phyloP scores from a whole-genome alignment of 2,329 filamentous ascomycete genomes.

The Botryotinia calthae region DNA sequence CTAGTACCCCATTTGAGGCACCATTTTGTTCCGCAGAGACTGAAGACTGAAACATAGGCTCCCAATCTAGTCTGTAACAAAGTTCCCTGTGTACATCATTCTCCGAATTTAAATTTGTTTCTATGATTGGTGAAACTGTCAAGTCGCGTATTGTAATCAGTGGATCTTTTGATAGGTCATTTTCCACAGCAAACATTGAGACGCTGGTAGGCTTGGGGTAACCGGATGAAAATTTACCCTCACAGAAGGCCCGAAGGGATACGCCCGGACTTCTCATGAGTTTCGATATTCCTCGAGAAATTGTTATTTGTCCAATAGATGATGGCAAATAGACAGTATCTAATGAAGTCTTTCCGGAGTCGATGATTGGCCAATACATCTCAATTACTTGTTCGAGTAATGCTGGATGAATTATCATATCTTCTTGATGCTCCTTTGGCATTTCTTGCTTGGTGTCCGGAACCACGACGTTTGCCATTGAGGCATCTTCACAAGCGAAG shows the following conservation, averaged over 20 bases:
- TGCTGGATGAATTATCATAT: constrained; percentile 56
- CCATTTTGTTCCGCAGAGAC: constrained; percentile 39
- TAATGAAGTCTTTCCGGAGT: neutral
- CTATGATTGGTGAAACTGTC: constrained; percentile 44
- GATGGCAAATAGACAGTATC: constrained; percentile 18
- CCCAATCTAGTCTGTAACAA: constrained; percentile 50
- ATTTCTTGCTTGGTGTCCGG: constrained; percentile 32
- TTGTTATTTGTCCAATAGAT: constrained; percentile 37
- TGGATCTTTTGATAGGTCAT: constrained; percentile 36
- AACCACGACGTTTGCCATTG: constrained; percentile 7
- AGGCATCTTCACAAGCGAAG: constrained; percentile 11
- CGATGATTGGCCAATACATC: constrained; percentile 20
- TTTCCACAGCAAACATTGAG: constrained; percentile 41
- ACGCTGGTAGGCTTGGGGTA: constrained; percentile 41
- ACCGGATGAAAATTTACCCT: constrained; percentile 29
- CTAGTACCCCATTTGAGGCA: neutral
- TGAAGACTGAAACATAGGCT: constrained; percentile 36
- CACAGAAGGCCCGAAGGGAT: constrained; percentile 42
- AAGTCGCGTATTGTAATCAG: constrained; percentile 43
- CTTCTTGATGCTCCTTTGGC: constrained; percentile 39
- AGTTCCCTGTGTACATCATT: constrained; percentile 42
- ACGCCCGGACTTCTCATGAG: constrained; percentile 42
- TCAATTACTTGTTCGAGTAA: constrained; percentile 51
- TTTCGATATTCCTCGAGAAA: constrained; percentile 40
- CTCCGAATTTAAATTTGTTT: constrained; percentile 37